phyloP scores from a whole-genome alignment of 2,329 filamentous ascomycete genomes.

The Ramularia endophylla region DNA sequence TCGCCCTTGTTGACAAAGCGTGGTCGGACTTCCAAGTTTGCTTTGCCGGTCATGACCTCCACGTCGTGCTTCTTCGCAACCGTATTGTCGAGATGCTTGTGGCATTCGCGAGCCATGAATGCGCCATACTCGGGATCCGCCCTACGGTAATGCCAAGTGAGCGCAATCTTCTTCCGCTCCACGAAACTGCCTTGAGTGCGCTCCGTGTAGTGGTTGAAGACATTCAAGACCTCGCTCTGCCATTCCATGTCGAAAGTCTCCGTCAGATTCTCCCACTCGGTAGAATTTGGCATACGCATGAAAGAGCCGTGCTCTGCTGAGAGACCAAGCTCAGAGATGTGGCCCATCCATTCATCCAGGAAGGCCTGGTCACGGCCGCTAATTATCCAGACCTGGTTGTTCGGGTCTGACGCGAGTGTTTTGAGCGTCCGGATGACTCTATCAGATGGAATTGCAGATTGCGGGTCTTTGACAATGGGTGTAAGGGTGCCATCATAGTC shows the following conservation, averaged over 20 bases:
- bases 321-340: conserved; percentile 82
- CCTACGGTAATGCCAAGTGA: conserved; percentile 96
- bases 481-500: conserved; percentile 98
- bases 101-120: conserved; percentile 72
- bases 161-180: conserved; percentile 85
- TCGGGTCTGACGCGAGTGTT: conserved; percentile 68
- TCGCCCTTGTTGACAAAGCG: conserved; percentile 98
- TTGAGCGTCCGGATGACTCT: conserved; percentile 74
- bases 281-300: conserved; percentile 70
- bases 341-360: conserved; percentile 83
- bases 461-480: conserved; percentile 87
- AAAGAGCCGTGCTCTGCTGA: conserved; percentile 97
- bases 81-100: conserved; percentile 70
- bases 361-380: conserved; percentile 92
- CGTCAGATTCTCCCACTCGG: conserved; percentile 82
- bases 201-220: conserved; percentile 86
- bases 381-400: conserved; percentile 96
- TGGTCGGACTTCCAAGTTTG: conserved; percentile 93
- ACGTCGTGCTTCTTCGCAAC: conserved; percentile 79
- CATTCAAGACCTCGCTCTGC: conserved; percentile 76
- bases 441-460: conserved; percentile 80
- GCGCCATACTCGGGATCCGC: conserved; percentile 80
- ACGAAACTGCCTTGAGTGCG: conserved; percentile 87
- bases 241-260: conserved; percentile 86
- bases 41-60: conserved; percentile 95